These are phyloP conservation scores for Geotrichum cucujoidarum DNA, from an alignment of 1,139 yeast species.

Conservation along the genomic window DNA sequence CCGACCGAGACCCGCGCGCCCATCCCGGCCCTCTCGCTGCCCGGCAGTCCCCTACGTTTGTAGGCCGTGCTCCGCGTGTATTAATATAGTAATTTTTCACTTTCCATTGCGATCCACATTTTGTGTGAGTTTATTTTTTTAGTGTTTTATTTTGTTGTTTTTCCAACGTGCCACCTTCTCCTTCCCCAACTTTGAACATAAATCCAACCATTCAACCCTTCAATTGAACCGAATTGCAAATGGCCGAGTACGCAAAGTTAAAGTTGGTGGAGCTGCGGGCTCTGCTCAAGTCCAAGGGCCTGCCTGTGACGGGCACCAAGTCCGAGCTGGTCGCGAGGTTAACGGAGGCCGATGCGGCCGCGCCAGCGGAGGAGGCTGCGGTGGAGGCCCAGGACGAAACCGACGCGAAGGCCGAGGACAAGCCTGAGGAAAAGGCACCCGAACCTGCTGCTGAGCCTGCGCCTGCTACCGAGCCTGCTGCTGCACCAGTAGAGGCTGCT, in stretches of 20 bases:
- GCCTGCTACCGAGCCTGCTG: background rate
- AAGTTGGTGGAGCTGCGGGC: slow-evolving; percentile 89
- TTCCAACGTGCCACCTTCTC: background rate
- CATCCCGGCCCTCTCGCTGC: background rate
- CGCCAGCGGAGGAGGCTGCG: slow-evolving; percentile 25
- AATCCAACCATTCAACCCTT: too few relatives aligned
- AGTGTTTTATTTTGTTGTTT: too few relatives aligned
- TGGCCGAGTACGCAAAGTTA: slow-evolving; percentile 57
- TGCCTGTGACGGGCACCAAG: slow-evolving; percentile 76
- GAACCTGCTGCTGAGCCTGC: slow-evolving; percentile 9
- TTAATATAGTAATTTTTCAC: background rate
- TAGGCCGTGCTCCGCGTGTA: background rate
- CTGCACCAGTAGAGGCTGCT: background rate
- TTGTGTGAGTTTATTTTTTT: background rate
- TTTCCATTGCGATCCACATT: background rate
- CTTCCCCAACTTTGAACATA: background rate
- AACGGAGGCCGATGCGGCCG: slow-evolving; percentile 31
- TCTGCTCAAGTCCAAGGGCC: slow-evolving; percentile 58
- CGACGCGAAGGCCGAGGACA: slow-evolving; percentile 15
- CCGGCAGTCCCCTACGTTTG: background rate
- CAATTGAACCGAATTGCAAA: too few relatives aligned
- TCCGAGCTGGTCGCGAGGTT: slow-evolving; percentile 75
- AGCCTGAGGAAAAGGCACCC: too few relatives aligned
- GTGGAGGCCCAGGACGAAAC: slow-evolving; percentile 21
- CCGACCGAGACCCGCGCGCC: background rate